Base-by-base conservation (phyloP, 2,329 filamentous ascomycete genomes). In the Alternaria rosae region DNA sequence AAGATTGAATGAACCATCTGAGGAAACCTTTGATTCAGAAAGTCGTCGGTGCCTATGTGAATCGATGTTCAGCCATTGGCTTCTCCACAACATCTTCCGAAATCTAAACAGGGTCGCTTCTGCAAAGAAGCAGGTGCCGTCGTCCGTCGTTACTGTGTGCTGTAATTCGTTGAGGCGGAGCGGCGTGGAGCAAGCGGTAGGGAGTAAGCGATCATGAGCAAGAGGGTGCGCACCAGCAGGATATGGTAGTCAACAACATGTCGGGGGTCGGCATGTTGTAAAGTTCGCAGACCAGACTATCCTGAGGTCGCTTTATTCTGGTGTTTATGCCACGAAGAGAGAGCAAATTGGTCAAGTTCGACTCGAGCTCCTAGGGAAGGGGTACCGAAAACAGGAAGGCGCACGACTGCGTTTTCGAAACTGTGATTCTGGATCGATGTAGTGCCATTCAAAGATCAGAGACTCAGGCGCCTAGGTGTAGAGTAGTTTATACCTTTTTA, bases 321-420 rank as follows among this genome's bases (percentile, higher is more conserved):
- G 17, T 43, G 41, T 43, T 43, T 3, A 17, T 43, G 6, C 41
- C 17, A 43, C 41, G 41, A 43, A n/a, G 41, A 43, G 41, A 43
- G 41, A 43, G 41, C 41, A 21, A 43, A 43, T 43, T n/a, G 41
- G 41, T 43, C 41, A 21, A 43, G 41, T 21, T 13, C 17, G 17
- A 21, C 10, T 13, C 21, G 12, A 35, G 3, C 41, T 43, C 7
- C 5, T 43, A 21, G 82, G 84, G 35, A 81, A 84, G 56, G 62
- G 61, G 1, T 38, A 17, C 35, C 0, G 35, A 38, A 38, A n/a
- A n/a, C 35, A 38, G 35, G 35, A 11, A 38, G 1, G 35, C 1
- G 35, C 35, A 38, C 35, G 35, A n/a, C 17, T 9, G 35, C 17
- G n/a, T 38, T 38, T 5, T 38, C n/a, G 35, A 38, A 38, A 11